Evolutionary conservation across 495 filamentous ascomycete genomes (phyloP).

Genomic region (Pyrenula aspistea): DNA sequence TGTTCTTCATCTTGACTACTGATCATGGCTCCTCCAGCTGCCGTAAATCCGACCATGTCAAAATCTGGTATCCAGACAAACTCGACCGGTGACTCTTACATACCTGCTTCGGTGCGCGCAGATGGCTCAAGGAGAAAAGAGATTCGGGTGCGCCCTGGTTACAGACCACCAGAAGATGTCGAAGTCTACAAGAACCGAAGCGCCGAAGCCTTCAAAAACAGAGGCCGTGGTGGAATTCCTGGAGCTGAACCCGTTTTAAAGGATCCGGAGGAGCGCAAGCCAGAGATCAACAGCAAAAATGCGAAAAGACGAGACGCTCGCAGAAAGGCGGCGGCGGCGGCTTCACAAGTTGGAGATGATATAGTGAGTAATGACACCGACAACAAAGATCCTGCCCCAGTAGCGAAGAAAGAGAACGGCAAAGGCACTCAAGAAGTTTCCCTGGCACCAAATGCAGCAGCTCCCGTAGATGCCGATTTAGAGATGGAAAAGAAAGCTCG

Average conservation of each 20-base stretch:
- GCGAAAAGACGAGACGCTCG: conserved; percentile 85
- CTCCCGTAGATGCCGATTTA: conserved; percentile 46
- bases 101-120: conserved; percentile 73
- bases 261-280: conserved; percentile 27
- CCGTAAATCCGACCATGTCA: conserved; percentile 22
- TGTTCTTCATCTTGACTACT: too few species aligned
- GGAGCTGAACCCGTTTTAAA: conserved; percentile 61
- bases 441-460: conserved; percentile 4
- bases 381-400: conserved; percentile 15
- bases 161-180: conserved; percentile 89
- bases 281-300: conserved; percentile 66
- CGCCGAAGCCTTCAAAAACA: conserved; percentile 74
- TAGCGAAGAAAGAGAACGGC: conserved; percentile 4
- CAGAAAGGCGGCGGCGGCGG: conserved; percentile 64
- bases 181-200: conserved; percentile 91
- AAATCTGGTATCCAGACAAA: conserved; percentile 65
- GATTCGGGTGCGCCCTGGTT: conserved; percentile 86
- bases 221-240: conserved; percentile 65
- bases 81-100: conserved; percentile 65
- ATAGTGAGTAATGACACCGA: conserved; percentile 18
- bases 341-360: conserved; percentile 19
- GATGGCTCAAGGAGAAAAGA: conserved; percentile 85
- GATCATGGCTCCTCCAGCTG: background rate
- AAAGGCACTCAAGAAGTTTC: conserved; percentile 7
- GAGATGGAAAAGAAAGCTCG: conserved; percentile 89